Percentiles rank a stretch among this genome's conserved stretches.
Conservation (phyloP, 345 rosid genomes). For the Lepidium africanum region DNA sequence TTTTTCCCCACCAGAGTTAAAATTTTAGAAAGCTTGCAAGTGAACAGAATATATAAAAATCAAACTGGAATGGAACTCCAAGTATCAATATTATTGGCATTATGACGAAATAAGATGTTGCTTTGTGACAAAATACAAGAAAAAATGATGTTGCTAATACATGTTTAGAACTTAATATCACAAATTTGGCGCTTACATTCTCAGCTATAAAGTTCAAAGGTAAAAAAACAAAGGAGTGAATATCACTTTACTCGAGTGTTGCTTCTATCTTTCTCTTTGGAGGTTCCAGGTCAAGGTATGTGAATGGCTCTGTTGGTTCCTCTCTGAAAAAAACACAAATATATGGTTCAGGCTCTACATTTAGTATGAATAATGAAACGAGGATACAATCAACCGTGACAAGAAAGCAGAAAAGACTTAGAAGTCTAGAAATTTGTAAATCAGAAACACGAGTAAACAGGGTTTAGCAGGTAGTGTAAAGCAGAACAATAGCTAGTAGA, state of each 20-base stretch:
- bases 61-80: neutral
- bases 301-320: conserved; percentile 86
- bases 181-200: neutral
- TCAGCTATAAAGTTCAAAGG: neutral
- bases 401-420: neutral
- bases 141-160: conserved; percentile 13
- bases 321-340: conserved; percentile 48
- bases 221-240: neutral
- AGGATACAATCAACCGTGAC: neutral
- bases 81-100: conserved; percentile 12
- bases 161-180: conserved; percentile 12
- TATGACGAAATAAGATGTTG: neutral
- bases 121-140: too few relatives aligned
- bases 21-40: conserved; percentile 12
- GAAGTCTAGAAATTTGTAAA: neutral
- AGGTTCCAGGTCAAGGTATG: conserved; percentile 73
- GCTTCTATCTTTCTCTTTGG: conserved; percentile 61
- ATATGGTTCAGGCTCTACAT: conserved; percentile 7
- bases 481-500: neutral
- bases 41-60: neutral
- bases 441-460: neutral
- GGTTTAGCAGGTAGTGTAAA: neutral
- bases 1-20: neutral
- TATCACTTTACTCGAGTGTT: conserved; percentile 42
- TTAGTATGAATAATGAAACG: neutral